Base-by-base conservation (phyloP, 2,329 filamentous ascomycete species). In the Orbilia quercus region DNA sequence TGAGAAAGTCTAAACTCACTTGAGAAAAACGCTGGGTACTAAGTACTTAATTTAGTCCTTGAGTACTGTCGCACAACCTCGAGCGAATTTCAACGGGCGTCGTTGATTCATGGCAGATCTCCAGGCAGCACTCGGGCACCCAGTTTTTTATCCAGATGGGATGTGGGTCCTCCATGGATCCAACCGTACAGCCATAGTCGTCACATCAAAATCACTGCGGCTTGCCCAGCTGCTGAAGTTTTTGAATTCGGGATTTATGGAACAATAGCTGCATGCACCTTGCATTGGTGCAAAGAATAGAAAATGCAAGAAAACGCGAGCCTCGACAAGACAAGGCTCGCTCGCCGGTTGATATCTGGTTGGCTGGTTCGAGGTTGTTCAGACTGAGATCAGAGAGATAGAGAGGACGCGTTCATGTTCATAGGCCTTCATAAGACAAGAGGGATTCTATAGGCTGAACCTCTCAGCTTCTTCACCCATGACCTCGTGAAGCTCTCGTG, bases 251-350 rank as follows among this genome's bases (percentile, higher is more conserved):
- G 28, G 9, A 31, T 31, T 4, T 5, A 4, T 11, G 7, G 16
- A 2, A 20, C 2, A 31, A 20, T 20, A 42, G 31, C 23, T 23
- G 42, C 48, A 44, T 44, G 22, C 31, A 25, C n/a, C 34, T 22
- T 28, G n/a, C 23, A 44, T 7, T 23, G 44, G 1, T 31, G 45
- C 31, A 12, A 20, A 53, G 28, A 22, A 16, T 54, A 7, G 18
- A 48, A 55, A 57, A 65, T 25, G 38, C 47, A 36, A 58, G 48
- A 36, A 66, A 66, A 66, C 51, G 62, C 51, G 62, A 44, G 51
- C 20, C 16, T 6, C 5, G 22, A 45, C 11, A n/a, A 12, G 34
- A 31, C 12, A 40, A 60, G 63, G 63, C 63, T 67, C 7, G 34
- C 53, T 66, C 31, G 53, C 53, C n/a, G n/a, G n/a, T n/a, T n/a